Evolutionary conservation across 495 filamentous ascomycete species (phyloP).

Genomic region (Pseudomonodictys pantanalensis): DNA sequence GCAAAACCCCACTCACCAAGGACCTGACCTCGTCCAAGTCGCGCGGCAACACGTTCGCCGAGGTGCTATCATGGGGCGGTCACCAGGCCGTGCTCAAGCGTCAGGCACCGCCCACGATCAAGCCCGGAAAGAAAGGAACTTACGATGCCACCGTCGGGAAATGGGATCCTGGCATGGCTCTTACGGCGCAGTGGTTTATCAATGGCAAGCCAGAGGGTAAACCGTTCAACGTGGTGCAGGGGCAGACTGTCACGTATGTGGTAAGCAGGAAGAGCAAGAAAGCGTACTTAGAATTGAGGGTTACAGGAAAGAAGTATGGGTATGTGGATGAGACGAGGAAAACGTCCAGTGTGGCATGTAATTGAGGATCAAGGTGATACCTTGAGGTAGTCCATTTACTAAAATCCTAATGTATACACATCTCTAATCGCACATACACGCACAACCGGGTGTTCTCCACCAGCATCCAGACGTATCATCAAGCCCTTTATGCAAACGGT

Average conservation of each 20-base stretch:
- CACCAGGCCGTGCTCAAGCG: slow-evolving; percentile 21
- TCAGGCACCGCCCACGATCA: slow-evolving; percentile 12
- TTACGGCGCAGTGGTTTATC: slow-evolving; percentile 28
- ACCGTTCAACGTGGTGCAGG: slow-evolving; percentile 19
- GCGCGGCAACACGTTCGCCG: slow-evolving; percentile 19
- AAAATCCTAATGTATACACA: too few species aligned
- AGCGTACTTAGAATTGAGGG: slow-evolving; percentile 7
- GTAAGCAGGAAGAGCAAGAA: slow-evolving; percentile 2
- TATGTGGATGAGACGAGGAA: slow-evolving; percentile 20
- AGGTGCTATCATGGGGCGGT: slow-evolving; percentile 22
- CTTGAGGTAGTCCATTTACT: too few species aligned
- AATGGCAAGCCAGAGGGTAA: slow-evolving; percentile 8
- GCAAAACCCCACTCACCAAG: slow-evolving; percentile 11
- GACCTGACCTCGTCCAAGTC: slow-evolving; percentile 1
- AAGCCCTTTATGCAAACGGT: too few species aligned
- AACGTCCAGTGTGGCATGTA: too few species aligned
- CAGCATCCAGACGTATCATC: too few species aligned
- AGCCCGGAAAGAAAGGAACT: not conserved
- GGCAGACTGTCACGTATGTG: not conserved
- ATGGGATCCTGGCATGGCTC: slow-evolving; percentile 29
- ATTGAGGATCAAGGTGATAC: too few species aligned
- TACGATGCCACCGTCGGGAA: slow-evolving; percentile 15
- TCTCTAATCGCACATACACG: too few species aligned
- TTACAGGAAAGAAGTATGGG: slow-evolving; percentile 17
- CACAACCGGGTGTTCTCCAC: too few species aligned